Conservation (phyloP, 164 flowering plant genomes). For the Pachysandra terminalis region DNA sequence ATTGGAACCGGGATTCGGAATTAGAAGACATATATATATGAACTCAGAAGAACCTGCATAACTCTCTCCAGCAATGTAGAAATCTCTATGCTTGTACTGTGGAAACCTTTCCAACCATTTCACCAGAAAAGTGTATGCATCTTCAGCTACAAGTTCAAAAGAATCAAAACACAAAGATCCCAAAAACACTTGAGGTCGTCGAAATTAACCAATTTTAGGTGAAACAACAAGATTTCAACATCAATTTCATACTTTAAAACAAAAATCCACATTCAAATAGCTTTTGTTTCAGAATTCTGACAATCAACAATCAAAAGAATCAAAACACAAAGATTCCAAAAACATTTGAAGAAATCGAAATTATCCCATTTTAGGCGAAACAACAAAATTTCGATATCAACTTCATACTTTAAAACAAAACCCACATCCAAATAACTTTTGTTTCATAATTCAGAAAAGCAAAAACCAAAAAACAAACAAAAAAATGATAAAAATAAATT, state of each 20-base stretch:
- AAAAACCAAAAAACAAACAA: no score
- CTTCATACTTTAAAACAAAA: background rate
- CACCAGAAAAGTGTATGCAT: conserved; percentile 80
- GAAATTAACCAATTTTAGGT: background rate
- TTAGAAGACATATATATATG: background rate
- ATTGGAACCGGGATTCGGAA: background rate
- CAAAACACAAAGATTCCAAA: conserved; percentile 26
- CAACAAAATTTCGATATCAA: background rate
- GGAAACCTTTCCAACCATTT: conserved; percentile 95
- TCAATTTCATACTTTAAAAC: background rate
- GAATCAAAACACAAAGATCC: conserved; percentile 22
- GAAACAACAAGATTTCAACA: background rate
- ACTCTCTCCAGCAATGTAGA: conserved; percentile 97
- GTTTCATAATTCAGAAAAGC: background rate
- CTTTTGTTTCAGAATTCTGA: background rate
- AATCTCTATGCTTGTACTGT: conserved; percentile 83
- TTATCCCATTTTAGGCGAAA: background rate
- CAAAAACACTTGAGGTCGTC: conserved; percentile 15
- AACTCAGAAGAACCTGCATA: conserved; percentile 64
- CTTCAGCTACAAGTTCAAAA: conserved; percentile 69
- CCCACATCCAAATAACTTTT: background rate
- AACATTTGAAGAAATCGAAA: conserved; percentile 7
- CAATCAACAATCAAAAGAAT: no score
- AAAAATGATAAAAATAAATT: background rate
- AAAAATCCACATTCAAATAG: background rate